Conservation (phyloP, 306 rosid genomes). For the Lupinus albus region DNA sequence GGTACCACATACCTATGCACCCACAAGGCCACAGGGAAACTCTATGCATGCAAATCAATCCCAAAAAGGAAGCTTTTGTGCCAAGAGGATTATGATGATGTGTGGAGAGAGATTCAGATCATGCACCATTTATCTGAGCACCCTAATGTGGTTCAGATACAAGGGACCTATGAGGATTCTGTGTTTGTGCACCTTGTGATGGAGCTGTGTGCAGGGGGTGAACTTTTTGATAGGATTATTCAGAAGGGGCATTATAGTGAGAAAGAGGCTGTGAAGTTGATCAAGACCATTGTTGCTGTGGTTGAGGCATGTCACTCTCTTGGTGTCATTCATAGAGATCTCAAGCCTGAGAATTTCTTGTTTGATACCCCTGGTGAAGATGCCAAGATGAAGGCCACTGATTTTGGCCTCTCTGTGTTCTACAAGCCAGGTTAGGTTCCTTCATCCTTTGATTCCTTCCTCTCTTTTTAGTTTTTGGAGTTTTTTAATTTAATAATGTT, state of each 20-base stretch:
- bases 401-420: conserved; percentile 84
- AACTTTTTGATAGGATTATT: conserved; percentile 84
- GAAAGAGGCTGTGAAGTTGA: conserved; percentile 76
- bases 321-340: conserved; percentile 96
- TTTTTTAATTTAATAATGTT: neutral
- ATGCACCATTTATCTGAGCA: conserved; percentile 89
- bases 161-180: conserved; percentile 82
- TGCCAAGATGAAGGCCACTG: conserved; percentile 80
- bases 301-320: conserved; percentile 87
- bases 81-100: conserved; percentile 78
- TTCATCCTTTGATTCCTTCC: no score
- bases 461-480: neutral
- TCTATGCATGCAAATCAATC: conserved; percentile 84
- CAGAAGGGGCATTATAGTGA: conserved; percentile 88
- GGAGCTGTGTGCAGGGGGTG: conserved; percentile 91
- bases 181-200: conserved; percentile 85
- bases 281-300: conserved; percentile 79
- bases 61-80: conserved; percentile 82
- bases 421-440: conserved; percentile 85
- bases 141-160: conserved; percentile 68
- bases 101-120: conserved; percentile 94
- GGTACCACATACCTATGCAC: conserved; percentile 78
- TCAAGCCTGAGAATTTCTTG: conserved; percentile 93
- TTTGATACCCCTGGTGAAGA: conserved; percentile 72
- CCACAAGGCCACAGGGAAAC: conserved; percentile 56